Evolutionary conservation across 116 monocot species (phyloP), one percentile per base, ranked within the genome.

Genomic region (Iris pallida): DNA sequence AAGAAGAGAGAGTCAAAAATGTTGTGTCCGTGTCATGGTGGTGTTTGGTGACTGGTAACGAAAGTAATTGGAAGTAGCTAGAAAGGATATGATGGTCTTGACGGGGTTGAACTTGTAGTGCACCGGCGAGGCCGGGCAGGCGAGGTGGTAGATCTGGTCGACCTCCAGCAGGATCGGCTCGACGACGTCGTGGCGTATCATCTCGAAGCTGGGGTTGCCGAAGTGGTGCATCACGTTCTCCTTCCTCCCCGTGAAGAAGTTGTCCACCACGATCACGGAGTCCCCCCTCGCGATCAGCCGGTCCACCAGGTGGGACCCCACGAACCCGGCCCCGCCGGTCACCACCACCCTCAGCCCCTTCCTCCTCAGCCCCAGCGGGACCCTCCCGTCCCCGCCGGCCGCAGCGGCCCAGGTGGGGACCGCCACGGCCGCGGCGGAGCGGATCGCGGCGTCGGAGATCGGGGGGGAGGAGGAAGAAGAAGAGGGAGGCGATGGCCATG

Each of bases 301-400:
- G n/a, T n/a, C n/a, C n/a, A n/a, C n/a, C n/a, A n/a, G n/a, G n/a
- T n/a, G n/a, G n/a, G n/a, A n/a, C n/a, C n/a, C n/a, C n/a, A n/a
- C n/a, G n/a, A n/a, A n/a, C n/a, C n/a, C n/a, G n/a, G n/a, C n/a
- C n/a, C n/a, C n/a, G n/a, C n/a, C n/a, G n/a, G n/a, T n/a, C n/a
- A n/a, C n/a, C n/a, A 93, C 69, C 79, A 95, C 80, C 69, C 95
- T 55, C 63, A 87, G 62, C 52, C 74, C 82, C 84, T 85, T 91
- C 75, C 86, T 45, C 89, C 82, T 86, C 69, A 95, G 45, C 47
- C 95, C 95, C 17, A 91, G 66, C 20, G 95, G 95, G 47, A 94
- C 72, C 71, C 85, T 90, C 49, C 76, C 89, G 7, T 80, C 91
- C 4, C 63, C 74, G 40, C 49, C 16, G 60, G 47, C 49, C 52